phyloP scores from a whole-genome alignment of 2,329 filamentous ascomycete genomes.

The Saccharata proteae region DNA sequence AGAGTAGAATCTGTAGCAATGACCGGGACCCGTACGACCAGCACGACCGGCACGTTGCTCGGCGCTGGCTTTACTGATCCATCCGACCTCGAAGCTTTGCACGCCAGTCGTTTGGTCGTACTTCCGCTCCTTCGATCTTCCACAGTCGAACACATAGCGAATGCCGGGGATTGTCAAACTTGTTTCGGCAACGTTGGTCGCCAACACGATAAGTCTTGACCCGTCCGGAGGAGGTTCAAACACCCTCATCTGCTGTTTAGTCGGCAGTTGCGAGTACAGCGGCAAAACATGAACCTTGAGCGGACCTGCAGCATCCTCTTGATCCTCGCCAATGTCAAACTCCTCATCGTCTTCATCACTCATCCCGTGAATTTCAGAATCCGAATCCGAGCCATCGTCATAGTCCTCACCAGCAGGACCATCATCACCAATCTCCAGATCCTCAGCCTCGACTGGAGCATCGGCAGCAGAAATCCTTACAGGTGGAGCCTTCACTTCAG shows the following conservation, averaged over 20 bases:
- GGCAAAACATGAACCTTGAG: constrained; percentile 80
- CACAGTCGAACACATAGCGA: constrained; percentile 90
- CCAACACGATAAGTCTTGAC: constrained; percentile 73
- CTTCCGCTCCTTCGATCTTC: constrained; percentile 79
- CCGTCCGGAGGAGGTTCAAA: constrained; percentile 78
- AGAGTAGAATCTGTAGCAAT: constrained; percentile 90
- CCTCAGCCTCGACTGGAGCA: constrained; percentile 70
- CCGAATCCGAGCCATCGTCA: constrained; percentile 41
- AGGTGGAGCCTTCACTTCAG: constrained; percentile 44
- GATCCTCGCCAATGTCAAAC: constrained; percentile 50
- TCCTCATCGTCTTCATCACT: constrained; percentile 47
- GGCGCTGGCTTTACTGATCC: constrained; percentile 96
- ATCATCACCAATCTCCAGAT: constrained; percentile 64
- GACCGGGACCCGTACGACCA: constrained; percentile 86
- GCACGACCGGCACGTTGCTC: constrained; percentile 87
- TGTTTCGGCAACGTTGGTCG: constrained; percentile 95
- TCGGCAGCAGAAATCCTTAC: constrained; percentile 68
- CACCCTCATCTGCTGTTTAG: constrained; percentile 78
- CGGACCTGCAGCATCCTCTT: constrained; percentile 53
- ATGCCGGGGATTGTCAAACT: constrained; percentile 94
- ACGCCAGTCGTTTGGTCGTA: constrained; percentile 84
- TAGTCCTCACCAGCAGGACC: constrained; percentile 29
- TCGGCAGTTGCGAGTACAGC: constrained; percentile 83
- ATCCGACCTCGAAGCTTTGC: constrained; percentile 87
- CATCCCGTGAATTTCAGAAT: constrained; percentile 48